These are phyloP conservation scores for Thymus mandschuricus DNA, from an alignment of 257 asterid species.

Conservation along the genomic window DNA sequence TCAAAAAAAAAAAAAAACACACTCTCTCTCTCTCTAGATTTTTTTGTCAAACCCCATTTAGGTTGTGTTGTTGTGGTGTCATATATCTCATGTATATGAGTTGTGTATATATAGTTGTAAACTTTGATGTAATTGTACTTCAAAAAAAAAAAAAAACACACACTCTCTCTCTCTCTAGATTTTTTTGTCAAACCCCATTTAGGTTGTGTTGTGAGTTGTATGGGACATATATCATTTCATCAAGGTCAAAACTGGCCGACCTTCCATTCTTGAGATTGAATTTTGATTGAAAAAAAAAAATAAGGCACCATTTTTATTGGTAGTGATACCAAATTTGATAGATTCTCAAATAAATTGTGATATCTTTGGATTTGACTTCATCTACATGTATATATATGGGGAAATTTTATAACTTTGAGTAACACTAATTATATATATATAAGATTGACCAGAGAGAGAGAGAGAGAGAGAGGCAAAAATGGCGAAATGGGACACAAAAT, in stretches of 20 bases:
- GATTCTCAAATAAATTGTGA: slow-evolving; percentile 34
- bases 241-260: slow-evolving; percentile 60
- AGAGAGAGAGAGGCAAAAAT: too few species aligned
- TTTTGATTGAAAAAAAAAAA: neutral
- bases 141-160: too few species aligned
- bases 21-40: too few species aligned
- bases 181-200: slow-evolving; percentile 43
- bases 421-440: too few species aligned
- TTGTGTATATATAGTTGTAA: too few species aligned
- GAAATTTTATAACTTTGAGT: slow-evolving; percentile 25
- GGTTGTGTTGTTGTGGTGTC: neutral
- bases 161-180: too few species aligned
- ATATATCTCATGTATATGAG: too few species aligned
- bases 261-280: slow-evolving; percentile 42
- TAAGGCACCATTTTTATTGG: slow-evolving; percentile 38
- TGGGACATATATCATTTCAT: slow-evolving; percentile 38
- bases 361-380: slow-evolving; percentile 39
- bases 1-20: too few species aligned
- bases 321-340: slow-evolving; percentile 32
- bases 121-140: too few species aligned
- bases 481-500: too few species aligned
- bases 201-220: slow-evolving; percentile 18
- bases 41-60: slow-evolving; percentile 43
- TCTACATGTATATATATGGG: neutral
- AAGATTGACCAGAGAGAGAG: too few species aligned